Evolutionary conservation across 2,329 filamentous ascomycete genomes (phyloP).

Genomic region (Ceratocystis colombiana): DNA sequence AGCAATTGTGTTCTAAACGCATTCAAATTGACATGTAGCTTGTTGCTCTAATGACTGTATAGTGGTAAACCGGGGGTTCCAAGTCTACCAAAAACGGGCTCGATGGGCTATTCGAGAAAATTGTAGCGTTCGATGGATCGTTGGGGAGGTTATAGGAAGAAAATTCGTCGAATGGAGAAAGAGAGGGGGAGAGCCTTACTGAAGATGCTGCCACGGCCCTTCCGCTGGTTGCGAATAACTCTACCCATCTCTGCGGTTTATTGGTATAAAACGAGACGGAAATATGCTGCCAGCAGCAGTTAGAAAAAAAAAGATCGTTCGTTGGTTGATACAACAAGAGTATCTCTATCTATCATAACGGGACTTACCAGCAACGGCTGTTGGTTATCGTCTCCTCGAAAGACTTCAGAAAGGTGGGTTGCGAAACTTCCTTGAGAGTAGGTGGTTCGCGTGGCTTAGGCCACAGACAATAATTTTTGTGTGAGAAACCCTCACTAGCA

Average conservation of each 20-base stretch:
- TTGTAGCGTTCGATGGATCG: constrained; percentile 25
- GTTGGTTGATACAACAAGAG: constrained; percentile 5
- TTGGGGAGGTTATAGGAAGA: constrained; percentile 30
- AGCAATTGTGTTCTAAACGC: constrained; percentile 26
- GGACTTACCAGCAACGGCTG: constrained; percentile 26
- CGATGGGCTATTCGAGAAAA: constrained; percentile 5
- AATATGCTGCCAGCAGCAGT: constrained; percentile 26
- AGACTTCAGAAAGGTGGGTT: constrained; percentile 26
- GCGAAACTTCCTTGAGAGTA: constrained; percentile 26
- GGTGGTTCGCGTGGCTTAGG: constrained; percentile 24
- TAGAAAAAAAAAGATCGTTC: constrained; percentile 22
- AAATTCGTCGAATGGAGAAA: constrained; percentile 27
- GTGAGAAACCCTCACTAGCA: constrained; percentile 25
- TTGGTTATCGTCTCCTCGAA: constrained; percentile 26
- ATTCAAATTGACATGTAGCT: constrained; percentile 6
- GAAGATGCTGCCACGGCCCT: constrained; percentile 51
- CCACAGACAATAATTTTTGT: constrained; percentile 26
- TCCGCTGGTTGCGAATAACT: constrained; percentile 57
- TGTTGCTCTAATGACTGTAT: not conserved
- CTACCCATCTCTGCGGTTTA: constrained; percentile 40
- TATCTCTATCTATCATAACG: constrained; percentile 19
- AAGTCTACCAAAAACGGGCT: not conserved
- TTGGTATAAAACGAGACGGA: constrained; percentile 26
- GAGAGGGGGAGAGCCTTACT: constrained; percentile 34
- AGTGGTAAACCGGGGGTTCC: not conserved